Base-by-base conservation (phyloP, 352 stramenopile species). In the Globisporangium okanoganense region DNA sequence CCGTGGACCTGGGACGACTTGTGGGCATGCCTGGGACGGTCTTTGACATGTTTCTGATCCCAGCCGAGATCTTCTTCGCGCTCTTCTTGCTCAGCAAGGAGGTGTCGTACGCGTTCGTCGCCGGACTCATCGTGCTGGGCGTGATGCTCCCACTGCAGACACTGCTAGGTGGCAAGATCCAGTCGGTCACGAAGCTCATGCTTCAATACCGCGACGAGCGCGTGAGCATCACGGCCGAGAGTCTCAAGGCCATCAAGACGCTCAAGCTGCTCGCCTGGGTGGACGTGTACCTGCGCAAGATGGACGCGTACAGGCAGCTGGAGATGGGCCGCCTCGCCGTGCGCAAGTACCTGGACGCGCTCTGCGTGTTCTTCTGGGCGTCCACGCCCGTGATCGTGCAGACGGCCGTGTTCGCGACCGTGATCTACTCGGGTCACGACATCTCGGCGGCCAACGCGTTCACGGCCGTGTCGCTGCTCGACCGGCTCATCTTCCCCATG, bases 291-390 rank as follows among this genome's bases (percentile, higher is more conserved):
- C 48, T 90, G 25, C 47, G 69, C 13, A 65, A 76, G 5, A 88
- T 96, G 61, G 76, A 68, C 7, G 45, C 16, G 12, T 76, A 72
- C 43, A 76, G 90, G 27, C 61, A 56, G 12, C 74, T 81, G 2
- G 90, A 97, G 64, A 84, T 96, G 62, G 65, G 63, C 1, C 72
- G 72, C n/a, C 68, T 97, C 12, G 71, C 67, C 20, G 65, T 85
- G 14, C 84, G 89, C 58, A 96, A 97, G 71, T 95, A 95, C 54
- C 56, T 97, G 22, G 88, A 96, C 49, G 85, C 88, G 5, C 78
- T 92, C 27, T 97, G 90, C 57, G 90, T 96, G 2, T 96, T 95
- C 59, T 94, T 97, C 65, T 97, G 88, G 88, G 88, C 87, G 3
- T 89, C 85, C 2, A 96, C 87, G 3, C 88, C 90, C 8, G 84